Conservation (phyloP, 441 rosid genomes). For the Euphorbia corollata region DNA sequence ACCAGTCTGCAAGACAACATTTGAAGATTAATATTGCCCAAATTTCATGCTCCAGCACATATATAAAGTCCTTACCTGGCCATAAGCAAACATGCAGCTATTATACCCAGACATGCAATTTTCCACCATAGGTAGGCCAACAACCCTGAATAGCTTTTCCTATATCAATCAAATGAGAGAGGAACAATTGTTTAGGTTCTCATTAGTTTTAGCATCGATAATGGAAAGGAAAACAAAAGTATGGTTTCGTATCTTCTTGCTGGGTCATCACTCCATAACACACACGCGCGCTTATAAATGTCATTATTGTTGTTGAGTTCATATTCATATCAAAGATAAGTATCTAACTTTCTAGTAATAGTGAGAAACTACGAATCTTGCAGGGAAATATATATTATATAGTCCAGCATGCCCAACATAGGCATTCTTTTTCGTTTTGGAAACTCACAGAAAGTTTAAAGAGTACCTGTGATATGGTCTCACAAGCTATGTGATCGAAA, state of each 20-base stretch:
- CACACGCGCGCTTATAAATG: background rate
- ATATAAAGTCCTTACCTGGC: constrained; percentile 52
- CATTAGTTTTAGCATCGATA: background rate
- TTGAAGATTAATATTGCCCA: constrained; percentile 5
- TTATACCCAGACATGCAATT: constrained; percentile 93
- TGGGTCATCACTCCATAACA: background rate
- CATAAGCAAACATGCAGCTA: constrained; percentile 91
- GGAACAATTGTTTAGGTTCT: constrained; percentile 6
- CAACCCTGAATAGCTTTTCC: constrained; percentile 72
- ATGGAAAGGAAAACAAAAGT: background rate
- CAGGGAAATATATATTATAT: background rate
- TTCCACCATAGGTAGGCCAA: constrained; percentile 93
- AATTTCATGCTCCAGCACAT: background rate
- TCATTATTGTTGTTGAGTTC: background rate
- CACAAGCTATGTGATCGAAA: constrained; percentile 77
- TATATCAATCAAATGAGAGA: constrained; percentile 21
- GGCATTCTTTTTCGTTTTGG: background rate
- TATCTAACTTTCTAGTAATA: background rate
- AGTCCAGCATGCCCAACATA: background rate
- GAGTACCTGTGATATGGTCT: constrained; percentile 76
- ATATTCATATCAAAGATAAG: background rate
- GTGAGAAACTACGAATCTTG: background rate
- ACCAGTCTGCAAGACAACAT: constrained; percentile 62
- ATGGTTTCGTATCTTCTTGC: background rate
- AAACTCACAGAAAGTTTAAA: background rate